Evolutionary conservation across 2,329 filamentous ascomycete genomes (phyloP).

Genomic region (Elsinoe fawcettii): DNA sequence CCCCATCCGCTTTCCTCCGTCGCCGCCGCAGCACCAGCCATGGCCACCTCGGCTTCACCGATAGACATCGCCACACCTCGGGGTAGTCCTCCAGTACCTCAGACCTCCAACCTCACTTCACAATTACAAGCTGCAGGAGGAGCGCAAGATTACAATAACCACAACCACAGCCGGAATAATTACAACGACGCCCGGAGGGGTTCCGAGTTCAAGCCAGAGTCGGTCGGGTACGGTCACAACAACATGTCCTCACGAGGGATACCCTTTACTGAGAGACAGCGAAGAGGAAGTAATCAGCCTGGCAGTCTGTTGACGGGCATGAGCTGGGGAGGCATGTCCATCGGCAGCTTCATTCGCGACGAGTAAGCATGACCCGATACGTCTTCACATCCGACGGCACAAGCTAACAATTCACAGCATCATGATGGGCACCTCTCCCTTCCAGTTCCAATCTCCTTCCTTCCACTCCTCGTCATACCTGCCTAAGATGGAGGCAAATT

Average conservation of each 20-base stretch:
- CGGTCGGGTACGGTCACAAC: slow-evolving; percentile 37
- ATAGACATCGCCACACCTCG: slow-evolving; percentile 53
- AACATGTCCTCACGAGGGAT: slow-evolving; percentile 51
- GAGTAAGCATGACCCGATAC: slow-evolving; percentile 64
- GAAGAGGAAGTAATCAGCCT: slow-evolving; percentile 50
- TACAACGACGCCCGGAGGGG: slow-evolving; percentile 22
- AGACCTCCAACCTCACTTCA: slow-evolving; percentile 56
- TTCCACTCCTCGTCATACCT: slow-evolving; percentile 95
- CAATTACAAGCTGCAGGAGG: slow-evolving; percentile 47
- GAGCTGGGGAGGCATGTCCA: slow-evolving; percentile 94
- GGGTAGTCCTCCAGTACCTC: slow-evolving; percentile 50
- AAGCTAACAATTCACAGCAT: slow-evolving; percentile 58
- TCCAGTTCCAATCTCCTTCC: slow-evolving; percentile 76
- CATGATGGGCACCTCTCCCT: slow-evolving; percentile 95
- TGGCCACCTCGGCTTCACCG: slow-evolving; percentile 48
- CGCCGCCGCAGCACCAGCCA: slow-evolving; percentile 29
- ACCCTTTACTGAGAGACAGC: slow-evolving; percentile 48
- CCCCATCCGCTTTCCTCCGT: neutral
- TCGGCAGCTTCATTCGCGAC: slow-evolving; percentile 94
- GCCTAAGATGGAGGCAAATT: slow-evolving; percentile 91
- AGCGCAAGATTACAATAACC: slow-evolving; percentile 8
- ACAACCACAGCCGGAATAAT: slow-evolving; percentile 3
- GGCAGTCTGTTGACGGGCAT: slow-evolving; percentile 66
- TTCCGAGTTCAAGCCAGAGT: slow-evolving; percentile 38
- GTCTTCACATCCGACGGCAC: neutral